A percentile compares a stretch with the other conserved stretches of the same genome.
phyloP scores from a whole-genome alignment of 495 filamentous ascomycete genomes.

The Xylaria palmicola region DNA sequence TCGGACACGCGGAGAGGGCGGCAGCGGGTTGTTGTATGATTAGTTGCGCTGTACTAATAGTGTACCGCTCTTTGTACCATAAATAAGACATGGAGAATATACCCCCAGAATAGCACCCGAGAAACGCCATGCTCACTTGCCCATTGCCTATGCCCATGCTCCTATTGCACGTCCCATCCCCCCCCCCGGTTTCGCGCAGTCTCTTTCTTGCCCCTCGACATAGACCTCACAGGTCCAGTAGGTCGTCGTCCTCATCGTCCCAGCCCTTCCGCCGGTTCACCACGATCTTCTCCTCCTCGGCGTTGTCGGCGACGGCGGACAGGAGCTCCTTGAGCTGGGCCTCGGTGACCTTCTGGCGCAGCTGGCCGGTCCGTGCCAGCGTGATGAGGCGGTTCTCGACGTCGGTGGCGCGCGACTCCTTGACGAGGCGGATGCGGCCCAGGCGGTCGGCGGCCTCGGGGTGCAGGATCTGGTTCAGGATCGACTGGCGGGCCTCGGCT shows the following conservation, averaged over 20 bases:
- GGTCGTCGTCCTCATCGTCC: slow-evolving; percentile 84
- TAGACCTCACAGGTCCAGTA: slow-evolving; percentile 60
- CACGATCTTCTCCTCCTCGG: slow-evolving; percentile 75
- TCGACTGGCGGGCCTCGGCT: slow-evolving; percentile 69
- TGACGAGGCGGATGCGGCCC: slow-evolving; percentile 91
- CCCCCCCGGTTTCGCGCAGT: not conserved
- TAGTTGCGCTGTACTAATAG: not conserved
- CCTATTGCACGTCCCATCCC: not conserved
- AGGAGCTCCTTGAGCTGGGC: slow-evolving; percentile 89
- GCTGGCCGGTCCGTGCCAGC: slow-evolving; percentile 83
- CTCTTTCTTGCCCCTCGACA: not conserved
- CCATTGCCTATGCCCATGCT: not conserved
- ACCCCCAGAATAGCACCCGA: not conserved
- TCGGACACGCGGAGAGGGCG: not conserved
- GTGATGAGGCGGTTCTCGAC: slow-evolving; percentile 91
- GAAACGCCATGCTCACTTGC: slow-evolving; percentile 22
- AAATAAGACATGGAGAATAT: not conserved
- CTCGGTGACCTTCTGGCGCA: slow-evolving; percentile 85
- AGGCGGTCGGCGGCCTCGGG: slow-evolving; percentile 92
- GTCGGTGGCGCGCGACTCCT: slow-evolving; percentile 84
- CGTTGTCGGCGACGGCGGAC: slow-evolving; percentile 73
- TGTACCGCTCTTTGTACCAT: not conserved
- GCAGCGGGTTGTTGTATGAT: slow-evolving; percentile 1
- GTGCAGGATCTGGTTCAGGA: slow-evolving; percentile 88
- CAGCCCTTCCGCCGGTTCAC: slow-evolving; percentile 79